A percentile compares a stretch with the other conserved stretches of the same genome.
Evolutionary conservation across 495 filamentous ascomycete species (phyloP).

Genomic region (Penicillium subrubescens): DNA sequence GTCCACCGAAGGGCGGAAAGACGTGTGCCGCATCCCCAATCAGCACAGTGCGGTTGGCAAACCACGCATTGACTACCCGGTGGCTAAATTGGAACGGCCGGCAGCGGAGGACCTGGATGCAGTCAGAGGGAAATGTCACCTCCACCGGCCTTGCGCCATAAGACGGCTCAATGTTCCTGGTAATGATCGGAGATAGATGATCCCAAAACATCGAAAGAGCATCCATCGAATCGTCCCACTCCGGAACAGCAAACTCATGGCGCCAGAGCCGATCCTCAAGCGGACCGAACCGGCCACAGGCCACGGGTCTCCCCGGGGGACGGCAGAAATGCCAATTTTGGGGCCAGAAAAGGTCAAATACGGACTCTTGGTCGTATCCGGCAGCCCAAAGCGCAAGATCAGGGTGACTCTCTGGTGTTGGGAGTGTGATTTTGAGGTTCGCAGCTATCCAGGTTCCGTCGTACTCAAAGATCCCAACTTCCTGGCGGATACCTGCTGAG

Average conservation of each 20-base stretch:
- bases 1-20: slow-evolving; percentile 52
- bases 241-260: slow-evolving; percentile 37
- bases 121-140: slow-evolving; percentile 43
- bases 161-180: not conserved
- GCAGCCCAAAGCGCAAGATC: slow-evolving; percentile 46
- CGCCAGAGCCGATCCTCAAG: slow-evolving; percentile 38
- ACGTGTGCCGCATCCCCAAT: slow-evolving; percentile 52
- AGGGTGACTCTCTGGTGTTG: slow-evolving; percentile 45
- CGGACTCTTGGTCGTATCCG: slow-evolving; percentile 40
- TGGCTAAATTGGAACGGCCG: slow-evolving; percentile 44
- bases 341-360: slow-evolving; percentile 49
- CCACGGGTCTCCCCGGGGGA: slow-evolving; percentile 35
- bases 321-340: slow-evolving; percentile 40
- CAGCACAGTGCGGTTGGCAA: slow-evolving; percentile 34
- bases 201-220: slow-evolving; percentile 14
- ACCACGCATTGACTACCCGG: slow-evolving; percentile 48
- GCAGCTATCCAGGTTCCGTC: slow-evolving; percentile 47
- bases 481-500: slow-evolving; percentile 26
- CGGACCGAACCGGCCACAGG: slow-evolving; percentile 45
- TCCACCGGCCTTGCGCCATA: not conserved
- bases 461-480: slow-evolving; percentile 26
- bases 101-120: slow-evolving; percentile 44
- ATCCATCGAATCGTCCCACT: slow-evolving; percentile 14
- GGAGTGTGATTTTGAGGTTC: slow-evolving; percentile 42
- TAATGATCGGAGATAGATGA: slow-evolving; percentile 9